Base-by-base conservation (phyloP, 768 basidiomycete genomes). In the Mycena metata region DNA sequence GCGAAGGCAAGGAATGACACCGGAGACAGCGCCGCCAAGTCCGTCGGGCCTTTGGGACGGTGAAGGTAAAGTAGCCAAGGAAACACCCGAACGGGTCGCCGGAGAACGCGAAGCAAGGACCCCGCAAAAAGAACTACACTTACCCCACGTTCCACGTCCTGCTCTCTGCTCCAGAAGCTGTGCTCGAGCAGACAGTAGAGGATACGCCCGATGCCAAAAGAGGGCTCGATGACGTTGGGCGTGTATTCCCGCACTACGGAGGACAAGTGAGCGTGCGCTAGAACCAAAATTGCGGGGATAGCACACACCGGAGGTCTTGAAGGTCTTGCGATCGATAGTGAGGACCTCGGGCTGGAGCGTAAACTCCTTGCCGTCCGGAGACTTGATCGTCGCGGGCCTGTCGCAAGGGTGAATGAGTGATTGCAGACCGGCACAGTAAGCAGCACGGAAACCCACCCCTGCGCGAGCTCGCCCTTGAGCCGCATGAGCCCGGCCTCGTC, bases 201-300 rank as follows among this genome's bases (percentile, higher is more conserved):
- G 74, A 99, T 98, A 61, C 97, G 95, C 60, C 97, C 97, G 72
- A 99, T 89, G 67, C 98, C 97, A 80, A 98, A 98, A 5, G 98
- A 99, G 24, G 98, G 96, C 79, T 98, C 97, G 78, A 99, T 97
- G 79, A 99, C 98, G 80, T 98, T 99, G 42, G 97, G 98, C 62
- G 90, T 95, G 81, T 88, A 98, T 81, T 98, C 96, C 71, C 97
- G 94, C 72, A 95, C 96, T 98, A 76, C 42, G 64, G 64, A 60
- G 49, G 51, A 43, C 52, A 55, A 10, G 15, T 57, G 36, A 51
- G 59, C 43, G 41, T 9, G 61, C 47, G 26, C 58, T 42, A 50
- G 30, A 11, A 52, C 30, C 24, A 21, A 41, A 23, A 52, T 23
- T 16, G 19, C 26, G 15, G 54, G 24, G 33, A 35, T 43, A 39